These are phyloP conservation scores for Austroboletus novae-zelandiae DNA, from an alignment of 1,284 basidiomycete species.

Conservation along the genomic window DNA sequence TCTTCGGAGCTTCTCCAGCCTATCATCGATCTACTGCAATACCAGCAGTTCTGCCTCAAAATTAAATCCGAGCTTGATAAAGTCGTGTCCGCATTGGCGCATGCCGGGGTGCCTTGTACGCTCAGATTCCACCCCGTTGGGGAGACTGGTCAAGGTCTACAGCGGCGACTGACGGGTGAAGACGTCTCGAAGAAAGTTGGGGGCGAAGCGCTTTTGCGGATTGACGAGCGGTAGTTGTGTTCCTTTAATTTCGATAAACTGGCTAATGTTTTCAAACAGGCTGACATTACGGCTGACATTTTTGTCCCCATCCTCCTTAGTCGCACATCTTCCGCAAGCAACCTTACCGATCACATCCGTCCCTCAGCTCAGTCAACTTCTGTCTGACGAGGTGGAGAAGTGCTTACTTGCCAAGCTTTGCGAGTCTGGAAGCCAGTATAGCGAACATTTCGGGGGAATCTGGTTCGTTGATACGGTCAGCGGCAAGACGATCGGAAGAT, in stretches of 20 bases:
- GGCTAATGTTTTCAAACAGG: constrained; percentile 34
- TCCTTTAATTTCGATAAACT: not conserved
- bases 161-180: constrained; percentile 29
- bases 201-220: constrained; percentile 66
- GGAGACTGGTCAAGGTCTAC: constrained; percentile 59
- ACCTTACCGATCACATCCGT: constrained; percentile 69
- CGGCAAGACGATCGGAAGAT: constrained; percentile 68
- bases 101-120: constrained; percentile 54
- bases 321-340: constrained; percentile 72
- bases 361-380: constrained; percentile 67
- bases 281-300: constrained; percentile 73
- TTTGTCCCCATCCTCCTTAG: constrained; percentile 65
- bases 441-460: constrained; percentile 54
- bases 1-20: constrained; percentile 57
- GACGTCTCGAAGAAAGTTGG: constrained; percentile 43
- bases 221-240: constrained; percentile 54
- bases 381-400: constrained; percentile 71
- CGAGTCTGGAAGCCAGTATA: constrained; percentile 57
- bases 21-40: constrained; percentile 73
- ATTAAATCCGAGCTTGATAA: constrained; percentile 56
- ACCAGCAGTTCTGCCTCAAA: constrained; percentile 66
- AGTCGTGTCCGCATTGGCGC: constrained; percentile 46
- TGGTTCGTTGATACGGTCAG: constrained; percentile 74
- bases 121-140: constrained; percentile 64
- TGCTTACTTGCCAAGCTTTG: constrained; percentile 66